Evolutionary conservation across 352 stramenopile genomes (phyloP).

Genomic region (Phytophthora podocarpi): DNA sequence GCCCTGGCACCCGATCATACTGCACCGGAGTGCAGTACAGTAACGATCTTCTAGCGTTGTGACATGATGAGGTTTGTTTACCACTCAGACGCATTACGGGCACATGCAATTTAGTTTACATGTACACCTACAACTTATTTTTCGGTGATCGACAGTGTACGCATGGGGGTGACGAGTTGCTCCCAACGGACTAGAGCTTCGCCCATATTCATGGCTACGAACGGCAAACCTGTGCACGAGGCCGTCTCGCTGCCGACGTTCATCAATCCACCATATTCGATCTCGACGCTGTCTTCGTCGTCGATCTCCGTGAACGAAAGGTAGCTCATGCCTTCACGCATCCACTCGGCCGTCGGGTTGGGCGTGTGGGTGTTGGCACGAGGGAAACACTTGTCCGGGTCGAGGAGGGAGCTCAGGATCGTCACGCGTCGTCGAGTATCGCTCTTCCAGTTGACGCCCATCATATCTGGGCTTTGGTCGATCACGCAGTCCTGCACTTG

Average conservation of each 20-base stretch:
- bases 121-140: constrained; percentile 8
- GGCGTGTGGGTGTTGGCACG: constrained; percentile 11
- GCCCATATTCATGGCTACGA: constrained; percentile 37
- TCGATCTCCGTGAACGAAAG: constrained; percentile 48
- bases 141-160: constrained; percentile 31
- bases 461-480: constrained; percentile 11
- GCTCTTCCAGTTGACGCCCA: constrained; percentile 9
- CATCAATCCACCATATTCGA: constrained; percentile 44
- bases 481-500: constrained; percentile 40
- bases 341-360: constrained; percentile 30
- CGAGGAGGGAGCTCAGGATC: constrained; percentile 33
- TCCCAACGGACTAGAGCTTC: constrained; percentile 43
- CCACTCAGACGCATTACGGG: constrained; percentile 4
- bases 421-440: constrained; percentile 30
- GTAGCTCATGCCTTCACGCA: constrained; percentile 43
- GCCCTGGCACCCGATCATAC: too few species aligned
- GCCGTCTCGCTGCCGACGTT: constrained; percentile 35
- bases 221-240: constrained; percentile 28
- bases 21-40: too few species aligned
- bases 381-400: constrained; percentile 38
- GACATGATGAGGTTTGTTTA: constrained; percentile 1
- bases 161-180: constrained; percentile 36
- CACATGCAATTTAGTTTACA: constrained; percentile 21
- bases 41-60: too few species aligned
- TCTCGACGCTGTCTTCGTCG: constrained; percentile 36